Evolutionary conservation across 305 asterid genomes (phyloP).

Genomic region (Fraxinus sp.): DNA sequence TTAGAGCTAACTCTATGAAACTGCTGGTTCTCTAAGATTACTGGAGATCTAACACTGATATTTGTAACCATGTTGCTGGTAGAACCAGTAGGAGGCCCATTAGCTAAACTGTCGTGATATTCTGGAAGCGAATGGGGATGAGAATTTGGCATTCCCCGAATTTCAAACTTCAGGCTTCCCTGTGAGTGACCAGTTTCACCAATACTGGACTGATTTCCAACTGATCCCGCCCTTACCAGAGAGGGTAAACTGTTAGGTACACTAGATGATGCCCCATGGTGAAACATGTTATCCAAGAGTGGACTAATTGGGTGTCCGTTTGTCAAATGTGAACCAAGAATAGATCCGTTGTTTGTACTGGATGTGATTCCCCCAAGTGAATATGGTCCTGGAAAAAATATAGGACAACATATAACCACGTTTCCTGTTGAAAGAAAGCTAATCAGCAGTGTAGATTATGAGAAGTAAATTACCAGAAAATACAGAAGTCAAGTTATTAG

Average conservation of each 20-base stretch:
- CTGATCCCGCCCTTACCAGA: slow-evolving; percentile 52
- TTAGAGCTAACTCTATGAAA: slow-evolving; percentile 56
- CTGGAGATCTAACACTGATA: slow-evolving; percentile 55
- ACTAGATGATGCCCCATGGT: slow-evolving; percentile 60
- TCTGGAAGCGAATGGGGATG: slow-evolving; percentile 92
- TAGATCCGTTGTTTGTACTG: slow-evolving; percentile 48
- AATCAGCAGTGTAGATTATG: slow-evolving; percentile 22
- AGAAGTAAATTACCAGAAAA: slow-evolving; percentile 63
- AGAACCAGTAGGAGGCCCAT: slow-evolving; percentile 62
- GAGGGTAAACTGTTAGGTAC: slow-evolving; percentile 71
- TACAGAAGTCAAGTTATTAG: slow-evolving; percentile 52
- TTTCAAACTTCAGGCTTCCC: slow-evolving; percentile 60
- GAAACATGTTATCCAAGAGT: slow-evolving; percentile 56
- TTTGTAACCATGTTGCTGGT: slow-evolving; percentile 61
- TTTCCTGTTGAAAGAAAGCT: slow-evolving; percentile 24
- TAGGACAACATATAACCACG: slow-evolving; percentile 25
- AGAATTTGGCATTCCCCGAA: slow-evolving; percentile 50
- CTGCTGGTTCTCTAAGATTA: slow-evolving; percentile 61
- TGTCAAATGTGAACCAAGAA: slow-evolving; percentile 45
- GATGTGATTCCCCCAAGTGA: slow-evolving; percentile 46
- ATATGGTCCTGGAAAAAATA: slow-evolving; percentile 49
- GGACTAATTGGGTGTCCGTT: slow-evolving; percentile 54
- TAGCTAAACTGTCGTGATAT: slow-evolving; percentile 65
- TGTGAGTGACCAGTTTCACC: slow-evolving; percentile 54
- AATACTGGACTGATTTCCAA: slow-evolving; percentile 51